Conservation (phyloP, 169 alveolate species). For the Theileria parva region DNA sequence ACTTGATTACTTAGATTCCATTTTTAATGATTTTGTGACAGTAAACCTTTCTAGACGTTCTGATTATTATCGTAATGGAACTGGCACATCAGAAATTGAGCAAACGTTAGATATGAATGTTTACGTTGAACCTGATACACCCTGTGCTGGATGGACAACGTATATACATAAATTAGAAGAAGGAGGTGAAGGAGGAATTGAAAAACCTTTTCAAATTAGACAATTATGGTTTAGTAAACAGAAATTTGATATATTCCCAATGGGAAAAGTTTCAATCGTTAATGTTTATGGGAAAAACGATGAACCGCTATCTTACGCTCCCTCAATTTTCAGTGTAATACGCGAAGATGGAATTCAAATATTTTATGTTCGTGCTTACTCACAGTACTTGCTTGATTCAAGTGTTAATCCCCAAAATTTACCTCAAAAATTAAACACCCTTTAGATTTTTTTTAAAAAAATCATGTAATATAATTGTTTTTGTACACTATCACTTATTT, state of each 20-base stretch:
- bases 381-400: neutral
- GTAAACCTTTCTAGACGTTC: constrained; percentile 2
- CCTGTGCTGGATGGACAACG: neutral
- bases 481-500: too few relatives aligned
- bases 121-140: neutral
- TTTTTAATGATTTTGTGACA: neutral
- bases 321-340: neutral
- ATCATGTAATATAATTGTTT: neutral
- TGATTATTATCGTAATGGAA: constrained; percentile 8
- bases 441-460: neutral
- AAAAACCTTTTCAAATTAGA: neutral
- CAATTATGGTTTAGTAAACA: neutral
- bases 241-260: neutral
- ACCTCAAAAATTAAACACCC: neutral
- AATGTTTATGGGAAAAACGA: neutral
- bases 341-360: neutral
- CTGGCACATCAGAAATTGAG: neutral
- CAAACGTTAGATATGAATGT: neutral
- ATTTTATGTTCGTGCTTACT: neutral
- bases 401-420: neutral
- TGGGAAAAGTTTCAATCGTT: neutral
- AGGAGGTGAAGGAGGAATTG: neutral
- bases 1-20: neutral
- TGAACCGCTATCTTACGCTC: neutral
- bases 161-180: neutral